Base-by-base conservation (phyloP, 2,329 filamentous ascomycete genomes). In the Fonsecaea nubica region DNA sequence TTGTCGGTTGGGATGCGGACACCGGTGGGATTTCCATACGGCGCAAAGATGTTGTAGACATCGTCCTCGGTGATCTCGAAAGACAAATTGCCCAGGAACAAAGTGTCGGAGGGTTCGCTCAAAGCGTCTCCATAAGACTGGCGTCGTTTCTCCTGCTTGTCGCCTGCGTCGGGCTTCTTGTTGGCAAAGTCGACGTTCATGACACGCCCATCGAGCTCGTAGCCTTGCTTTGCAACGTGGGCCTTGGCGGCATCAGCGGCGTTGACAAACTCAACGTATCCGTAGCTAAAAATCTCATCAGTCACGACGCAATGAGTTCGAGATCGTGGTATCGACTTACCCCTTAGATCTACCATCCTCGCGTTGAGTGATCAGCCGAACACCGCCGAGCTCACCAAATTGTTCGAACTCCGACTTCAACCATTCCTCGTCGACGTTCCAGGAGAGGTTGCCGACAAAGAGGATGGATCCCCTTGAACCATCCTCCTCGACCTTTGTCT, bases 61-160 rank as follows among this genome's bases (percentile, higher is more conserved):
- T 84, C 81, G 63, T 93, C 90, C 82, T 96, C 91, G 75, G 90
- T 88, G 75, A 89, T 88, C 71, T 92, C 88, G 81, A 96, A 97
- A 58, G 91, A 89, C 72, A 97, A 83, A 85, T 97, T 97, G 75
- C 93, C 93, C 72, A 97, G 88, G 81, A 95, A 97, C 67, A 97
- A 86, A 50, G 93, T 97, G 72, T 93, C 90, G 77, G 89, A 91
- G 77, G 92, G 90, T 69, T 91, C 87, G 83, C 90, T 93, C 76
- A 89, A 83, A 73, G 87, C 85, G 79, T 97, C 93, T 71, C 93
- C 93, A 77, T 89, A 94, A 76, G 73, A 76, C 65, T 81, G 76
- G 64, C 81, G 80, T 68, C 82, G 81, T 66, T 74, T 74, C 71
- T 90, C 85, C 73, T 84, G 82, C 71, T 88, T 87, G 70, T 90